Conservation (phyloP, 306 rosid genomes). For the Castanea sativa region DNA sequence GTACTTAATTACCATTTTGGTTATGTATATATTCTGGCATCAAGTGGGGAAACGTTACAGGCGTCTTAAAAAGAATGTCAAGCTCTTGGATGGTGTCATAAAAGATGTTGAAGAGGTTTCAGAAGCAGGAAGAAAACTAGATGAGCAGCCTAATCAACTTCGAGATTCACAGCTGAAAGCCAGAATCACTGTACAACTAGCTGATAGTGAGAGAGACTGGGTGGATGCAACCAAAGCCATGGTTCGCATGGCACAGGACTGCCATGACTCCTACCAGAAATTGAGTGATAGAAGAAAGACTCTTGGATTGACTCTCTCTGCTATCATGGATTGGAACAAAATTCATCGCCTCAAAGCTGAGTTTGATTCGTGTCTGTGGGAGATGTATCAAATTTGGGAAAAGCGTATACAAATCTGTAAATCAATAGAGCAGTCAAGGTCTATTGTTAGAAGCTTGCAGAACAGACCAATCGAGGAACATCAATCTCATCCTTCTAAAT, state of each 20-base stretch:
- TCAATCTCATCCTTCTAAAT: neutral
- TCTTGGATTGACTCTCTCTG: neutral
- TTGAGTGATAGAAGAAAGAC: neutral
- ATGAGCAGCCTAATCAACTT: too few species aligned
- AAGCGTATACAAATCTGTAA: neutral
- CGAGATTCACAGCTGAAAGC: too few species aligned
- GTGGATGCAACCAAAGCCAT: neutral
- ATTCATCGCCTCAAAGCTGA: too few species aligned
- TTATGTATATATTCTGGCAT: too few species aligned
- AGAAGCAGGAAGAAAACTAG: too few species aligned
- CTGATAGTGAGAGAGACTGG: slow-evolving; percentile 10
- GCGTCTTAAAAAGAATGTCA: too few species aligned
- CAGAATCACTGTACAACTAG: neutral
- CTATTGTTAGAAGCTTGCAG: slow-evolving; percentile 5
- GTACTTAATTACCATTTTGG: too few species aligned
- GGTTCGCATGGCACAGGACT: neutral
- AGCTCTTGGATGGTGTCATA: too few species aligned
- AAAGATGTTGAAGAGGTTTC: too few species aligned
- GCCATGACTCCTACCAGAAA: neutral
- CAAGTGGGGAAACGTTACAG: too few species aligned
- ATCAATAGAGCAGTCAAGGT: slow-evolving; percentile 22
- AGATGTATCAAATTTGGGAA: neutral
- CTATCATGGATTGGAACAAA: too few species aligned
- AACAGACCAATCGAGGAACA: neutral
- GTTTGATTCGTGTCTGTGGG: too few species aligned